Conservation (phyloP, 2,329 filamentous ascomycete genomes). For the Diaporthe helianthi region DNA sequence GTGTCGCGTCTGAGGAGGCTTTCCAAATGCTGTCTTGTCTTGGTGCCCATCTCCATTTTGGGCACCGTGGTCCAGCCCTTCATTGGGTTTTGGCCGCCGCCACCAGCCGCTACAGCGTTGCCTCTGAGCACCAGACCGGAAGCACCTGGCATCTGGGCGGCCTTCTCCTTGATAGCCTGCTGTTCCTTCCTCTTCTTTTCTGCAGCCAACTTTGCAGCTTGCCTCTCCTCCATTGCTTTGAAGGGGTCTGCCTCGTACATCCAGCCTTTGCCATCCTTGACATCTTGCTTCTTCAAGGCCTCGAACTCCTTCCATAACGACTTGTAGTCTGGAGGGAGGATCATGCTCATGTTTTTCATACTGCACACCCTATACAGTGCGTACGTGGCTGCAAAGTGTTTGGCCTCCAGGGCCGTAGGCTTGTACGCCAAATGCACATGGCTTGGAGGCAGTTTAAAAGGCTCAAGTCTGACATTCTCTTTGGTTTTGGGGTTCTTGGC, state of each 20-base stretch:
- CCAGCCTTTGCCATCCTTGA: constrained; percentile 81
- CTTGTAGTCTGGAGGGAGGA: constrained; percentile 88
- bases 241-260: constrained; percentile 98
- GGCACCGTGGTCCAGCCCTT: constrained; percentile 85
- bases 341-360: constrained; percentile 95
- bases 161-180: constrained; percentile 72
- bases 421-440: constrained; percentile 79
- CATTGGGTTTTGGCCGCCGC: constrained; percentile 55
- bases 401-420: constrained; percentile 85
- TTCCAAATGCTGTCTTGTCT: constrained; percentile 81
- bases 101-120: constrained; percentile 45
- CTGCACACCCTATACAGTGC: constrained; percentile 90
- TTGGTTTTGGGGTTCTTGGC: constrained; percentile 81
- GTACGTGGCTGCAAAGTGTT: constrained; percentile 92
- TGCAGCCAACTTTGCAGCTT: constrained; percentile 76
- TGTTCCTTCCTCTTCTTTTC: constrained; percentile 82
- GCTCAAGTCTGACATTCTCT: constrained; percentile 75
- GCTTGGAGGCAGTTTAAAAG: constrained; percentile 79
- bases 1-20: constrained; percentile 77
- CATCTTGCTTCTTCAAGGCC: constrained; percentile 79
- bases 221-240: constrained; percentile 76
- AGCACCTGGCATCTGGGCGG: constrained; percentile 66
- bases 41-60: constrained; percentile 91
- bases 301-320: constrained; percentile 92
- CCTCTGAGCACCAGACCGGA: constrained; percentile 62